Evolutionary conservation across 208 protist genomes (phyloP).

Genomic region (Naegleria gruberi): DNA sequence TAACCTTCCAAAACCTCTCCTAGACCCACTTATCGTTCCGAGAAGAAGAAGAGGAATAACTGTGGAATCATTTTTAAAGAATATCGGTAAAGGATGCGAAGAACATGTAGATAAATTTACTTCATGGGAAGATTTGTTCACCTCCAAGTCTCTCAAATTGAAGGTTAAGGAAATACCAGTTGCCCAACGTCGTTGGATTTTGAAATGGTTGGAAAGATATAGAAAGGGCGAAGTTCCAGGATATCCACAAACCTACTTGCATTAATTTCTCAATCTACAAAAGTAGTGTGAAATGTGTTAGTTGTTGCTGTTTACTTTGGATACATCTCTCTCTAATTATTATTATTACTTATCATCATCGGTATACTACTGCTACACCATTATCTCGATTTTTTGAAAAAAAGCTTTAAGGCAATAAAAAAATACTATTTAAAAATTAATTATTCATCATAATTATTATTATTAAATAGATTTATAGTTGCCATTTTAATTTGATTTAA

Average conservation of each 20-base stretch:
- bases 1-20: background rate
- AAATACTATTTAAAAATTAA: too few relatives aligned
- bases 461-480: too few relatives aligned
- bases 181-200: conserved; percentile 4
- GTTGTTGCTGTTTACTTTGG: too few relatives aligned
- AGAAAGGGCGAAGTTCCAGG: conserved; percentile 10
- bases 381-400: too few relatives aligned
- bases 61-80: background rate
- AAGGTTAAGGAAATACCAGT: background rate
- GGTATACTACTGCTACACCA: too few relatives aligned
- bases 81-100: background rate
- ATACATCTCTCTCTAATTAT: too few relatives aligned
- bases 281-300: too few relatives aligned
- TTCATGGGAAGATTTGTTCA: conserved; percentile 9
- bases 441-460: too few relatives aligned
- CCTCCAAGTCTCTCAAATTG: background rate
- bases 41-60: conserved; percentile 6
- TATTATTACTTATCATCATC: too few relatives aligned
- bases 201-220: conserved; percentile 11
- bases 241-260: background rate
- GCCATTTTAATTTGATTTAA: too few relatives aligned
- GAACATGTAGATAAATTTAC: background rate
- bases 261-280: background rate
- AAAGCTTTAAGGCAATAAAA: too few relatives aligned
- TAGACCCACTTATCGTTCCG: background rate